Percentiles rank a stretch among this genome's conserved stretches.
Conservation (phyloP, 2,329 filamentous ascomycete species). For the Ceratocystiopsis sp. region DNA sequence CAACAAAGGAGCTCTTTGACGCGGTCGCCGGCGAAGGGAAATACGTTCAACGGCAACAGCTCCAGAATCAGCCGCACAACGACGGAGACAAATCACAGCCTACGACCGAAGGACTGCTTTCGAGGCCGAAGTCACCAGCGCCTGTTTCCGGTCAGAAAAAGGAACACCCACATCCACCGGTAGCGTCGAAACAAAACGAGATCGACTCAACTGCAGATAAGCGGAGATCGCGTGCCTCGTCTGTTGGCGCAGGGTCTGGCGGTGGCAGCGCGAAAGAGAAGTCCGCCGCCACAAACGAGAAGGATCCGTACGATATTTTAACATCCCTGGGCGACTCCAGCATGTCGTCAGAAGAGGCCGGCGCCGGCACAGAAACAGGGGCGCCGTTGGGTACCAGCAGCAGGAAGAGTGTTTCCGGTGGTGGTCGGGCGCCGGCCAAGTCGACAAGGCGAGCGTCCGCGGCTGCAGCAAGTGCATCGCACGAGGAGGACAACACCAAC, state of each 20-base stretch:
- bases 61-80: neutral
- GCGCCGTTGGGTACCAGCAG: no score
- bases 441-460: slow-evolving; percentile 4
- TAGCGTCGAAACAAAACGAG: no score
- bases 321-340: slow-evolving; percentile 19
- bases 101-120: no score
- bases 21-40: slow-evolving; percentile 52
- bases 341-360: neutral
- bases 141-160: neutral
- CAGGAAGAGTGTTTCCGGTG: no score
- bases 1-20: slow-evolving; percentile 59
- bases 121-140: no score
- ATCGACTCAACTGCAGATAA: slow-evolving; percentile 16
- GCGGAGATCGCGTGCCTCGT: slow-evolving; percentile 24
- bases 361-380: neutral
- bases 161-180: neutral
- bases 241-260: slow-evolving; percentile 3
- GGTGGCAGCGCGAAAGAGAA: neutral
- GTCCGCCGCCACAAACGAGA: neutral
- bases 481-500: neutral
- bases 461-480: neutral
- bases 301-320: slow-evolving; percentile 39
- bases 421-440: neutral
- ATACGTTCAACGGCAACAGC: slow-evolving; percentile 18
- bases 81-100: neutral